A percentile compares a stretch with the other conserved stretches of the same genome.
phyloP scores from a whole-genome alignment of 179 eudicot species.

The Silene vulgaris region DNA sequence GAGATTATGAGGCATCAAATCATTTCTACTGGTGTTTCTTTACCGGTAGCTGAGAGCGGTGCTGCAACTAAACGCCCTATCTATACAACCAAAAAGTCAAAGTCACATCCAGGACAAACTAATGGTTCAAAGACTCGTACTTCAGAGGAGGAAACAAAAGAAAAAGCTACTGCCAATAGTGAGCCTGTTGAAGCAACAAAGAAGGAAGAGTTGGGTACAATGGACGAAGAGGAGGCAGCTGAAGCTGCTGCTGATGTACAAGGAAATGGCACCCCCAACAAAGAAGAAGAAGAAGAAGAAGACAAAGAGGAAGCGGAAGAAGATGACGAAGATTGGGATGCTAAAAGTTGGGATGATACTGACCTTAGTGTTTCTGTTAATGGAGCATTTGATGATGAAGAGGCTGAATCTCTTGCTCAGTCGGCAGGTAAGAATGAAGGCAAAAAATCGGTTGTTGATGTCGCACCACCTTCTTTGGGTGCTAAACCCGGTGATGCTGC shows the following conservation, averaged over 20 bases:
- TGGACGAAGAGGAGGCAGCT: too few relatives aligned
- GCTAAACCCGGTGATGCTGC: conserved; percentile 22
- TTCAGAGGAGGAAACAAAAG: conserved; percentile 33
- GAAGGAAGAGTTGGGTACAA: conserved; percentile 19
- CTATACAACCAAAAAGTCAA: conserved; percentile 58
- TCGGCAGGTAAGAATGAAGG: conserved; percentile 36
- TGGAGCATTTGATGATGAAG: conserved; percentile 78
- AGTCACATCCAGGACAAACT: conserved; percentile 33
- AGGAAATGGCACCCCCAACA: too few relatives aligned
- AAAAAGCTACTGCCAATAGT: conserved; percentile 29
- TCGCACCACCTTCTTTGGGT: conserved; percentile 22
- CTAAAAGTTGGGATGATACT: conserved; percentile 88
- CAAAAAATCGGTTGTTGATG: conserved; percentile 28
- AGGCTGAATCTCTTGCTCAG: conserved; percentile 58
- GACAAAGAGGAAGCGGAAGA: conserved; percentile 34
- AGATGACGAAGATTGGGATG: conserved; percentile 91
- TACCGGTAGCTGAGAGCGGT: conserved; percentile 28
- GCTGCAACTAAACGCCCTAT: conserved; percentile 58
- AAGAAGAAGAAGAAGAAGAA: too few relatives aligned
- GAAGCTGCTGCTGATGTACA: too few relatives aligned
- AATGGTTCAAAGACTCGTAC: conserved; percentile 40
- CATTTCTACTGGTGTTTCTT: conserved; percentile 19
- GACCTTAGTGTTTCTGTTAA: conserved; percentile 59
- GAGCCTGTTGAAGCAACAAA: conserved; percentile 35
- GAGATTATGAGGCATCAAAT: conserved; percentile 82